Percentiles rank a stretch among this genome's conserved stretches.
Evolutionary conservation across 257 asterid genomes (phyloP).

Genomic region (Solanum sejunctum): DNA sequence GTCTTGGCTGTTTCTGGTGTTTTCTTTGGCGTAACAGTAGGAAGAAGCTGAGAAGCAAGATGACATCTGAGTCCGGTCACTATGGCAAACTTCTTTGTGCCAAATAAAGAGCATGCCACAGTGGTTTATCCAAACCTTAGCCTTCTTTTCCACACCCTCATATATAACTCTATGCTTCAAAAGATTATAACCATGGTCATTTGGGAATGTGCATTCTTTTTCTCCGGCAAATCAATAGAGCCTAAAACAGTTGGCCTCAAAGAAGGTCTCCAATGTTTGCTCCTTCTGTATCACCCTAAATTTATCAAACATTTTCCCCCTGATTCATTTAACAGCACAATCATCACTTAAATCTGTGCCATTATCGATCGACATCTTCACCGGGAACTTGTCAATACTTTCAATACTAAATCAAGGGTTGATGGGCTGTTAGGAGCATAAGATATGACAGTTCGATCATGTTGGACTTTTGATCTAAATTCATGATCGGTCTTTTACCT

Average conservation of each 20-base stretch:
- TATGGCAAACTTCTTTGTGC: background rate
- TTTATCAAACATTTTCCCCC: background rate
- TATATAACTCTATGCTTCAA: background rate
- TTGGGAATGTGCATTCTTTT: background rate
- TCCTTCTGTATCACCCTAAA: background rate
- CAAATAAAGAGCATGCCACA: background rate
- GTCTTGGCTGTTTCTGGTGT: background rate
- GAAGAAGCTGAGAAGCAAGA: background rate
- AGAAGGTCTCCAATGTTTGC: background rate
- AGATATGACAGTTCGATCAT: background rate
- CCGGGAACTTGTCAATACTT: background rate
- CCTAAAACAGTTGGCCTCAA: background rate
- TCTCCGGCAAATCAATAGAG: background rate
- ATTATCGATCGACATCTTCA: background rate
- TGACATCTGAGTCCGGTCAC: background rate
- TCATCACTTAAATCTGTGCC: background rate
- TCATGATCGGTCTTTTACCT: background rate
- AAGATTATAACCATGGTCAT: background rate
- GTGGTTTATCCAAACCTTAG: background rate
- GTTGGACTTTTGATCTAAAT: background rate
- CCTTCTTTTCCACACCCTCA: background rate
- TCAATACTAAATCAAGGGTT: background rate
- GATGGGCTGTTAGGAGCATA: background rate
- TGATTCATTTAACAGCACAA: background rate
- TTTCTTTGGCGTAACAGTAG: background rate